Base-by-base conservation (phyloP, 331 rosid species). In the Acacia pycnantha region DNA sequence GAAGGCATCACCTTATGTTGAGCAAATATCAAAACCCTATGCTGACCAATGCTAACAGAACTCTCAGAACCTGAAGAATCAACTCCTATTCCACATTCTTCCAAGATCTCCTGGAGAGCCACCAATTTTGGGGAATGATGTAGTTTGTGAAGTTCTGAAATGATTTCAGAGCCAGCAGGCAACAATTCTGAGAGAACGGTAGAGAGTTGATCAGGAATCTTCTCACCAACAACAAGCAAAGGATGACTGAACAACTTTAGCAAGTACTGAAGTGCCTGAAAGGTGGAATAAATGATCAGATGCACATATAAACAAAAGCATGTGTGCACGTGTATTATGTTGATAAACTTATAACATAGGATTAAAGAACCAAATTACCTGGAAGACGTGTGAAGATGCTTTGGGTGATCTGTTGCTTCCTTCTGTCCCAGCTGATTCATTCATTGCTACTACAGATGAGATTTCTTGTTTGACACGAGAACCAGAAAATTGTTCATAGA, bases 211-310 rank as follows among this genome's bases (percentile, higher is more conserved):
- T 95, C 98, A 65, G 94, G 85, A 85, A 93, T 82, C 87, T 86
- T 91, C 81, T 89, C 89, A 22, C 94, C 92, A 14, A 65, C 41
- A 43, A 93, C 97, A 69, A 95, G 99, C 88, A 95, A 90, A n/a
- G 99, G 99, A 86, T 95, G 99, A 87, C 99, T 91, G 73, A 98
- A 95, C 70, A 95, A 92, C 81, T 95, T 95, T 58, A 95, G 91
- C 92, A 95, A 91, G 90, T 95, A 95, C 73, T 95, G 96, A 50
- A 95, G 91, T 12, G 99, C 99, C 99, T 95, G 97, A 74, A 81
- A 81, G 70, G 85, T 35, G 83, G 56, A 79, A 75, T 62, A 84
- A n/a, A 70, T 21, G 43, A 70, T 74, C 77, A 80, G 35, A 70
- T 68, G 46, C 21, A 62, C 40, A 5, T 6, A 61, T 26, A 62